A percentile compares a stretch with the other conserved stretches of the same genome.
Evolutionary conservation across 2,329 filamentous ascomycete genomes (phyloP).

Genomic region (Coniochaeta prunicola): DNA sequence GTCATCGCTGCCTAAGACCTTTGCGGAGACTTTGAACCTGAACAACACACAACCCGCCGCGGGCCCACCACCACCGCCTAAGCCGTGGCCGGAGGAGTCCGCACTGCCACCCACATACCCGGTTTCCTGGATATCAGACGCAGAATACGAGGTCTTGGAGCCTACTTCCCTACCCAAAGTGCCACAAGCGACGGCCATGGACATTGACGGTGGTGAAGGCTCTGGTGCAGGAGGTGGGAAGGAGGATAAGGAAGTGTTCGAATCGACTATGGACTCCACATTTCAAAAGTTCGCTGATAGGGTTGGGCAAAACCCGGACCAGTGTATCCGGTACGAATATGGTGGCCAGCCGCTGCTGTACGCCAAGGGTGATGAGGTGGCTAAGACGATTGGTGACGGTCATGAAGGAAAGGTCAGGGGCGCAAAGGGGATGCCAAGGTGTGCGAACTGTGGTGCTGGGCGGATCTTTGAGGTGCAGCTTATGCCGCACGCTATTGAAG

Average conservation of each 20-base stretch:
- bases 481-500: conserved; percentile 81
- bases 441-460: conserved; percentile 64
- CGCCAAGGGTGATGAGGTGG: conserved; percentile 67
- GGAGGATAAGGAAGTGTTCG: conserved; percentile 66
- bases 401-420: conserved; percentile 6
- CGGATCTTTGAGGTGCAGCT: conserved; percentile 89
- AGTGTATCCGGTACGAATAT: conserved; percentile 76
- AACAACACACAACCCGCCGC: conserved; percentile 43
- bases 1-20: conserved; percentile 47
- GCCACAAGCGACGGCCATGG: conserved; percentile 40
- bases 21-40: conserved; percentile 70
- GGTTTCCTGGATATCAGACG: conserved; percentile 71
- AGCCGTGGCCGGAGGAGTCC: conserved; percentile 69
- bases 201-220: conserved; percentile 28
- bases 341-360: conserved; percentile 70
- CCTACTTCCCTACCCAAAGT: conserved; percentile 41
- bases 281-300: conserved; percentile 78
- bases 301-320: conserved; percentile 72
- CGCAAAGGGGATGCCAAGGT: conserved; percentile 58
- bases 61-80: conserved; percentile 33
- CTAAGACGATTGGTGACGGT: conserved; percentile 45
- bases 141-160: conserved; percentile 85
- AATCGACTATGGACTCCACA: conserved; percentile 65
- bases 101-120: conserved; percentile 67
- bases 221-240: conserved; percentile 28